A percentile compares a stretch with the other conserved stretches of the same genome.
phyloP scores from a whole-genome alignment of 2,329 filamentous ascomycete genomes.

The Penicillium sp. region DNA sequence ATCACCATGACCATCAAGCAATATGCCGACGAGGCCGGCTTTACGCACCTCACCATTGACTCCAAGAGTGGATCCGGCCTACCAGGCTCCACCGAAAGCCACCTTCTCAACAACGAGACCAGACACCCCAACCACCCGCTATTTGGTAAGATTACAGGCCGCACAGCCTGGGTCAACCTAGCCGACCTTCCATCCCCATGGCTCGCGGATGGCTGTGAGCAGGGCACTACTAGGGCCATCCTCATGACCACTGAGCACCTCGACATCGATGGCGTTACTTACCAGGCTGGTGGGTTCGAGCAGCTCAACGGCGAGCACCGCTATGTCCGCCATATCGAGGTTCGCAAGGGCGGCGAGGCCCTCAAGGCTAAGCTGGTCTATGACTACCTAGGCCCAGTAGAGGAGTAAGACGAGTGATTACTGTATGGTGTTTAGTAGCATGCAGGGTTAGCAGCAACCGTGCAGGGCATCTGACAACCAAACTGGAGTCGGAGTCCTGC shows the following conservation, averaged over 20 bases:
- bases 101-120: neutral
- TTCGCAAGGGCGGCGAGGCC: no score
- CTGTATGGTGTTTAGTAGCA: no score
- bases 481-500: no score
- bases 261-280: neutral
- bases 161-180: neutral
- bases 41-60: neutral
- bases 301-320: no score
- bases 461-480: no score
- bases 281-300: no score
- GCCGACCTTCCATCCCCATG: neutral
- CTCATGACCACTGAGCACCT: neutral
- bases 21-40: neutral
- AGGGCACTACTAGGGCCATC: neutral
- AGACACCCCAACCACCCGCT: neutral
- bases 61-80: neutral
- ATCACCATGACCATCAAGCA: neutral
- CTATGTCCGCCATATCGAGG: no score
- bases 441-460: no score
- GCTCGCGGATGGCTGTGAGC: neutral
- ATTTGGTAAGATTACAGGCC: neutral
- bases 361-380: no score
- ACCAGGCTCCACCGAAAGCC: neutral
- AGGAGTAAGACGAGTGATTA: no score
- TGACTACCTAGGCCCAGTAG: no score